These are phyloP conservation scores for Nemania abortiva DNA, from an alignment of 2,329 filamentous ascomycete species.

Conservation along the genomic window DNA sequence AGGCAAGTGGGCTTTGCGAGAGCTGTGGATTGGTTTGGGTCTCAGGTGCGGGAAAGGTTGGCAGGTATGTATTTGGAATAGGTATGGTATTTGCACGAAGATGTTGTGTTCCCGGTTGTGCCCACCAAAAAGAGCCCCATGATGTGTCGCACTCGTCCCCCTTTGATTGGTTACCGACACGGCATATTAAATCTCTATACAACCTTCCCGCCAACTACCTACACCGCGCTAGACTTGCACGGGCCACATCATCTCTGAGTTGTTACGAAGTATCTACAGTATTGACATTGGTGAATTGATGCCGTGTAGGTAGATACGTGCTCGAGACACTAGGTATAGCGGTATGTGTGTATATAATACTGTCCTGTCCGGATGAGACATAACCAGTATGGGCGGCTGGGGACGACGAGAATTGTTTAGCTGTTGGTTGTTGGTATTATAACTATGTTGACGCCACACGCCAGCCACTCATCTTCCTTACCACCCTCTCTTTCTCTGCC, in stretches of 20 bases:
- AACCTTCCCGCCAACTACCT: slow-evolving; percentile 3
- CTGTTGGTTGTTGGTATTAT: slow-evolving; percentile 1
- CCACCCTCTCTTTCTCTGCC: not conserved
- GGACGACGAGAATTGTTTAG: not conserved
- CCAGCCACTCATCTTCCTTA: not conserved
- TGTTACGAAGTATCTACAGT: not conserved
- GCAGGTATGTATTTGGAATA: slow-evolving; percentile 37
- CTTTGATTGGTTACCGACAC: slow-evolving; percentile 42
- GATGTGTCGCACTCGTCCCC: slow-evolving; percentile 7
- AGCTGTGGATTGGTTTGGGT: slow-evolving; percentile 1
- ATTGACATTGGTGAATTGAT: slow-evolving; percentile 1
- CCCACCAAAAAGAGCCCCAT: slow-evolving; percentile 9
- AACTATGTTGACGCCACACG: not conserved
- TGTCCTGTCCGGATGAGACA: too few relatives aligned
- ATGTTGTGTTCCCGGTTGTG: not conserved
- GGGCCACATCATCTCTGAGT: slow-evolving; percentile 12
- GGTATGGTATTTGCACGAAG: slow-evolving; percentile 22
- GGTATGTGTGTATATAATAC: too few relatives aligned
- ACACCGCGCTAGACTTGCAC: not conserved
- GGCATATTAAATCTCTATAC: slow-evolving; percentile 34
- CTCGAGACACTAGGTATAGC: too few relatives aligned
- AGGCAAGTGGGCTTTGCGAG: slow-evolving; percentile 11
- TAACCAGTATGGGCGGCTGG: not conserved
- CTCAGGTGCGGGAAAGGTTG: slow-evolving; percentile 20
- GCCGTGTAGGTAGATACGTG: not conserved